Evolutionary conservation across 148 eudicot species (phyloP), one percentile per base, ranked within the genome.

Genomic region (Rhododendron ferrugineum): DNA sequence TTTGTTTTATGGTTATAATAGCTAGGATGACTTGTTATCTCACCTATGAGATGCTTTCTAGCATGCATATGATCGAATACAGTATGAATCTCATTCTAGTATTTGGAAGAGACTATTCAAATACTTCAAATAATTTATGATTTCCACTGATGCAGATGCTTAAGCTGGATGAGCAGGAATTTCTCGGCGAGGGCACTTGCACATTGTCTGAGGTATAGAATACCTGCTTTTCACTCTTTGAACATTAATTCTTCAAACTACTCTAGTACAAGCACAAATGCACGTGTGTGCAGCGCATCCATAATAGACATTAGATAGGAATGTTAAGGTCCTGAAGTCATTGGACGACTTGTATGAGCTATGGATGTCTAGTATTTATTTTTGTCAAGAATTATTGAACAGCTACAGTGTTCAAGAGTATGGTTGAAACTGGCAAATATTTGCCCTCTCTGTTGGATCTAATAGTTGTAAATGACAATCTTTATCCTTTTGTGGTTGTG

Each of bases 151-250:
- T 87, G 85, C 91, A 96, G 98, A 90, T 90, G 93, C 90, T 95
- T 85, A 95, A 94, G 90, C 88, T 95, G 91, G 99, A 95, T 58
- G 98, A 97, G 86, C 98, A 94, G 82, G 98, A 97, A 90, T 93
- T 92, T 90, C 96, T 97, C 73, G 99, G 99, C 15, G 98, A 95
- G 90, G 98, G 98, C 88, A 90, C 90, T 54, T 97, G 98, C 88
- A 89, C 94, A 83, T 90, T 97, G 80, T 90, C 99, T 36, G 92
- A 94, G 99, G 99, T 95, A 93, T 47, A 54, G 32, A 44, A 68
- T 72, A 26, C 79, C 20, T 81, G 50, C 62, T 36, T 30, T 16
- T 82, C 80, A 70, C 40, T 40, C 37, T 46, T 34, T 68, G 50
- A 72, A 70, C 14, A 62, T 64, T 64, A n/a, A 68, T 26, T 6